Evolutionary conservation across 2,329 filamentous ascomycete genomes (phyloP).

Genomic region (Aaosphaeria arxii): DNA sequence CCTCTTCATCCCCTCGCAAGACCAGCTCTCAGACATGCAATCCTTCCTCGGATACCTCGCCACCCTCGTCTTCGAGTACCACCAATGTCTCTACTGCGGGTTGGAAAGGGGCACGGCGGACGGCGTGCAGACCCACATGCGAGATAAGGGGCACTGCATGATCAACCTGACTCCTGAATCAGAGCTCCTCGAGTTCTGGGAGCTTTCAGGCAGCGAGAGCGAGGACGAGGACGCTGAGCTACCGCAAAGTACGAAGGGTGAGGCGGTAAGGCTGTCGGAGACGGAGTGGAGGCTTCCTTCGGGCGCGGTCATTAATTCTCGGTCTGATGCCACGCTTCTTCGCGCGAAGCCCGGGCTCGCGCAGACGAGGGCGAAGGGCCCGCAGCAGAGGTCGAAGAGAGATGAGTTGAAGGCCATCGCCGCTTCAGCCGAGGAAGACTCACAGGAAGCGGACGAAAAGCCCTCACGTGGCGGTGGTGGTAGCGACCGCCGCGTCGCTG

Average conservation of each 20-base stretch:
- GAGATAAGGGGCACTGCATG: constrained; percentile 34
- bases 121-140: constrained; percentile 34
- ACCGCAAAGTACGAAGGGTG: neutral
- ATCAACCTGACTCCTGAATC: constrained; percentile 30
- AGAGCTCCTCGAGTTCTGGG: constrained; percentile 34
- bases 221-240: neutral
- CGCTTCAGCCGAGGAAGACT: neutral
- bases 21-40: constrained; percentile 22
- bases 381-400: constrained; percentile 6
- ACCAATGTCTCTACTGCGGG: constrained; percentile 38
- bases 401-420: constrained; percentile 3
- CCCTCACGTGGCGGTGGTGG: neutral
- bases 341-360: constrained; percentile 8
- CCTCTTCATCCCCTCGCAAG: constrained; percentile 20
- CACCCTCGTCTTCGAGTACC: constrained; percentile 18
- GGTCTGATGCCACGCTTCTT: constrained; percentile 7
- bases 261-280: constrained; percentile 4
- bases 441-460: neutral
- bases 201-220: constrained; percentile 5
- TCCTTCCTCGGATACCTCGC: constrained; percentile 30
- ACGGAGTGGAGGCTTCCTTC: constrained; percentile 17
- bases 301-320: constrained; percentile 9
- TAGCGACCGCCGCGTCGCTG: constrained; percentile 9
- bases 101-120: constrained; percentile 15
- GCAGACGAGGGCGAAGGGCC: constrained; percentile 5